Conservation (phyloP, 2,329 filamentous ascomycete species). For the Camillea tinctor region DNA sequence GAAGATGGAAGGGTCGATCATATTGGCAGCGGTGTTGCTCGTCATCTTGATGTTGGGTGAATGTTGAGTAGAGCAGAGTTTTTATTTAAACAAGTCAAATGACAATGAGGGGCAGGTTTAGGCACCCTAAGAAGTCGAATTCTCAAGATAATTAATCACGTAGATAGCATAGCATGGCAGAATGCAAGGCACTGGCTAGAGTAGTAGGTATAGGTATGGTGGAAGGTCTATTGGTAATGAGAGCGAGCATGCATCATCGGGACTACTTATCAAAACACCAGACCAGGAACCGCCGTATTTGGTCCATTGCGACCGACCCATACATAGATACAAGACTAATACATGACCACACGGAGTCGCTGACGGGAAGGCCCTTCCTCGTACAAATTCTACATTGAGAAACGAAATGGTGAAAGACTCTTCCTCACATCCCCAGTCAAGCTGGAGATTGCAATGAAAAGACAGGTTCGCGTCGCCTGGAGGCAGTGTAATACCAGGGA, state of each 20-base stretch:
- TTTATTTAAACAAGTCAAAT: background rate
- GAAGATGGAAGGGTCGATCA: constrained; percentile 83
- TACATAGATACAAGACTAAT: too few species aligned
- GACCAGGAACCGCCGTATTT: too few species aligned
- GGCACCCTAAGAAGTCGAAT: background rate
- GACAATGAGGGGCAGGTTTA: background rate
- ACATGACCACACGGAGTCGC: too few species aligned
- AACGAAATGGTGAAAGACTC: constrained; percentile 23
- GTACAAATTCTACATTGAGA: background rate
- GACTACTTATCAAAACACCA: too few species aligned
- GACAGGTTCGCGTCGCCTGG: constrained; percentile 65
- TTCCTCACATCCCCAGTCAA: constrained; percentile 57
- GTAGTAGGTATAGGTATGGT: too few species aligned
- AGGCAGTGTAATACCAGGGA: constrained; percentile 75
- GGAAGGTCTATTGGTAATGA: too few species aligned
- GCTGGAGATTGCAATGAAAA: constrained; percentile 61
- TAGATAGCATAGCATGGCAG: background rate
- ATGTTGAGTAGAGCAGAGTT: background rate
- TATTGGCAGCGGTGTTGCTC: constrained; percentile 35
- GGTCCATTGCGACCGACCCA: too few species aligned
- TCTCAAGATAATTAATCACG: background rate
- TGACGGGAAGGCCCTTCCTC: too few species aligned
- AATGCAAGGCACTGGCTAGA: too few species aligned
- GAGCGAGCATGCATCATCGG: too few species aligned
- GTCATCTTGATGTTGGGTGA: constrained; percentile 21